Conservation (phyloP, 2,329 filamentous ascomycete species). For the Pezicula carpinea region DNA sequence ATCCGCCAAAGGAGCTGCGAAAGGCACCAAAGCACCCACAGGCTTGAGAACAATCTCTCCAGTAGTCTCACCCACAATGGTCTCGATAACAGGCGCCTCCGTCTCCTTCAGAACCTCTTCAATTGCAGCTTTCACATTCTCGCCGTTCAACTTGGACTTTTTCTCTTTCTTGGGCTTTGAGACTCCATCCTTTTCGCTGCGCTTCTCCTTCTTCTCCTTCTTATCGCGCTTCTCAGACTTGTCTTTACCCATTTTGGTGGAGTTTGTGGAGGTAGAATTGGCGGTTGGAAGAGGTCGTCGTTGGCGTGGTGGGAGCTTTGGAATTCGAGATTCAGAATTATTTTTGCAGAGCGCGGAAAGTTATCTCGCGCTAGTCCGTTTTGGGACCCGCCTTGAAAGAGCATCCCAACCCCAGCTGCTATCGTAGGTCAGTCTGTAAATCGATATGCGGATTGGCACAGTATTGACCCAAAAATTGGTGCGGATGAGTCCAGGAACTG, state of each 20-base stretch:
- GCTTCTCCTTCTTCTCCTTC: constrained; percentile 69
- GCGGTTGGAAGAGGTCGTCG: neutral
- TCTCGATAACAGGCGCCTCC: constrained; percentile 36
- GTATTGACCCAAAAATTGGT: no score
- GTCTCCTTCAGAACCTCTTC: constrained; percentile 61
- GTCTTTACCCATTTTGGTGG: constrained; percentile 5
- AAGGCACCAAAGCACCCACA: constrained; percentile 68
- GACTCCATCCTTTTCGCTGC: constrained; percentile 35
- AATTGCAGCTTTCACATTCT: constrained; percentile 53
- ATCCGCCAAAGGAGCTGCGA: constrained; percentile 75
- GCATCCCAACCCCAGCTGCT: no score
- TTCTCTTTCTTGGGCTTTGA: constrained; percentile 40
- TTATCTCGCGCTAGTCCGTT: constrained; percentile 5
- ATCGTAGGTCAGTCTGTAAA: no score
- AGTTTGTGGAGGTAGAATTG: neutral
- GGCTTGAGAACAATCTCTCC: constrained; percentile 38
- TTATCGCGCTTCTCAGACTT: constrained; percentile 5
- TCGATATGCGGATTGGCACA: no score
- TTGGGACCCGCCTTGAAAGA: neutral
- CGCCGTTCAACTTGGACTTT: constrained; percentile 35
- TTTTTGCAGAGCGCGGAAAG: constrained; percentile 1
- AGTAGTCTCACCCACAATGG: constrained; percentile 32
- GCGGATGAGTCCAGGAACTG: no score
- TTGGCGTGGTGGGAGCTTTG: neutral
- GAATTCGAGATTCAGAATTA: constrained; percentile 1